Percentiles rank a stretch among this genome's conserved stretches.
phyloP scores from a whole-genome alignment of 116 monocot species.

The Trichopus zeylanicus region DNA sequence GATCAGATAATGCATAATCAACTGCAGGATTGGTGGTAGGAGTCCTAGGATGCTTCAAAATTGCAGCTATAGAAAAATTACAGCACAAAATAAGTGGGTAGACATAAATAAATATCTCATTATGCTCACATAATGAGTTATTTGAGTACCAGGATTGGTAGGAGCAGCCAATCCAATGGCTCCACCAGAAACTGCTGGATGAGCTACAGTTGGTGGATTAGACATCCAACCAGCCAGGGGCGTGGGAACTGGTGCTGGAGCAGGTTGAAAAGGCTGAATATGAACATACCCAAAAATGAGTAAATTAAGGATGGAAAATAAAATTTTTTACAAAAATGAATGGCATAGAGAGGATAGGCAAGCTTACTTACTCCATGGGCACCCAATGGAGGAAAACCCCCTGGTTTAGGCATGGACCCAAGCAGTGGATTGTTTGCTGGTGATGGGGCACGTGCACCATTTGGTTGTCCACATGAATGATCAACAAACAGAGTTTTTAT shows the following conservation, averaged over 20 bases:
- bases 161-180: conserved; percentile 35
- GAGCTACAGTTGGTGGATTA: conserved; percentile 45
- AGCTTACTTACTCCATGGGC: conserved; percentile 19
- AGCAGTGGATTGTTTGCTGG: conserved; percentile 19
- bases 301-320: neutral
- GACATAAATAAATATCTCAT: too few relatives aligned
- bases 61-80: too few relatives aligned
- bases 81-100: too few relatives aligned
- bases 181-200: conserved; percentile 53
- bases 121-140: too few relatives aligned
- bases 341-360: too few relatives aligned
- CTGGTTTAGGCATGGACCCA: conserved; percentile 16
- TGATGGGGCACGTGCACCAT: conserved; percentile 22
- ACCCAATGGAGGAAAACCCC: conserved; percentile 22
- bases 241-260: conserved; percentile 36
- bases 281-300: neutral
- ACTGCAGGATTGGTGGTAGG: too few relatives aligned
- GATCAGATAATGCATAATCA: too few relatives aligned
- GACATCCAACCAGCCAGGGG: conserved; percentile 72
- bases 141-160: conserved; percentile 29
- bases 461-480: conserved; percentile 25
- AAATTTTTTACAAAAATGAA: too few relatives aligned
- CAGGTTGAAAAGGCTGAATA: conserved; percentile 49
- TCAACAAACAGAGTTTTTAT: conserved; percentile 35
- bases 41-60: too few relatives aligned